phyloP scores from a whole-genome alignment of 305 asterid species.

The Salvia sclarea region DNA sequence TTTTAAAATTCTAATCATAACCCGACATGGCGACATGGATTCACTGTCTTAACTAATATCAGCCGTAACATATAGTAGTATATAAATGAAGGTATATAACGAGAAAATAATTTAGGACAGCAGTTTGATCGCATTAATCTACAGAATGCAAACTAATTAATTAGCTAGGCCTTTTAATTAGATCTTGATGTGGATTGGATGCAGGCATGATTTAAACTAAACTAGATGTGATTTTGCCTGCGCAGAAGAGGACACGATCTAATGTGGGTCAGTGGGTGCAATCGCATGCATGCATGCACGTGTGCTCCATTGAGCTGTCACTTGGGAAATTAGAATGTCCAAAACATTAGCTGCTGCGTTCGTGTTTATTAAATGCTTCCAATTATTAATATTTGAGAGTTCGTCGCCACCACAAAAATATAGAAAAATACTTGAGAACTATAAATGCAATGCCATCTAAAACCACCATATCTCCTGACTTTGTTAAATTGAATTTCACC shows the following conservation, averaged over 20 bases:
- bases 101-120: conserved; percentile 16
- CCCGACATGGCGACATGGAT: conserved; percentile 13
- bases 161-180: neutral
- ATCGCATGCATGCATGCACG: conserved; percentile 37
- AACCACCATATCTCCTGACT: conserved; percentile 11
- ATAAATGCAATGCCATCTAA: conserved; percentile 4
- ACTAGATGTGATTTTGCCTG: neutral
- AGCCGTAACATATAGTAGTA: no score
- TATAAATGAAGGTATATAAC: neutral
- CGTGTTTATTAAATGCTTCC: neutral
- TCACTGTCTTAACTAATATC: conserved; percentile 17
- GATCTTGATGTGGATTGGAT: conserved; percentile 1
- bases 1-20: neutral
- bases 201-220: no score
- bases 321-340: conserved; percentile 11
- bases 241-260: conserved; percentile 26
- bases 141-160: neutral
- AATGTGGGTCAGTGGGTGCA: conserved; percentile 9
- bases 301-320: conserved; percentile 35
- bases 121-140: neutral
- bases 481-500: conserved; percentile 17
- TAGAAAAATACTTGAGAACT: neutral
- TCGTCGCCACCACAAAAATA: neutral
- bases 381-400: neutral
- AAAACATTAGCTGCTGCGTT: conserved; percentile 10